A percentile compares a stretch with the other conserved stretches of the same genome.
phyloP scores from a whole-genome alignment of 108 stramenopile genomes.

The Conticribra weissflogii region DNA sequence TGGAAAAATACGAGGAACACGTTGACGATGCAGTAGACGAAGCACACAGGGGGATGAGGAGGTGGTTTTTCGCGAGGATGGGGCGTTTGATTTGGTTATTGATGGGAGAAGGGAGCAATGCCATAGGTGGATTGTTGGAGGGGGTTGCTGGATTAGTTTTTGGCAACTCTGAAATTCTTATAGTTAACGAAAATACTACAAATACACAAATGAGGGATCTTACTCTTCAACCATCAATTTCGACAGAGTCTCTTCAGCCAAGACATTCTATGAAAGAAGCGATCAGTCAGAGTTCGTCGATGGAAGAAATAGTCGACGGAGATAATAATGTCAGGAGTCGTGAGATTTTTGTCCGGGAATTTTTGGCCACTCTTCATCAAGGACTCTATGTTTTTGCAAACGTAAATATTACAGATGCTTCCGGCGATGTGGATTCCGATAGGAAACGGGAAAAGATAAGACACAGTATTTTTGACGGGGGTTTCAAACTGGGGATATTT shows the following conservation, averaged over 20 bases:
- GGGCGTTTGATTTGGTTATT: constrained; percentile 15
- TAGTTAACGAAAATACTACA: not conserved
- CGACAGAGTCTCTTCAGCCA: constrained; percentile 14
- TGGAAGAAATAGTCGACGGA: constrained; percentile 10
- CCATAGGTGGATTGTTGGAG: constrained; percentile 9
- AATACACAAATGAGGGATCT: not conserved
- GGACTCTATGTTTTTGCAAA: constrained; percentile 49
- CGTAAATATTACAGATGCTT: constrained; percentile 11
- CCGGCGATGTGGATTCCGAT: not conserved
- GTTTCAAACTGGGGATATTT: constrained; percentile 41
- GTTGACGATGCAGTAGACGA: constrained; percentile 44
- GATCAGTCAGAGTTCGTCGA: constrained; percentile 20
- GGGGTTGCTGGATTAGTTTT: constrained; percentile 1
- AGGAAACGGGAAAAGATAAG: not conserved
- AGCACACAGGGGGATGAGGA: constrained; percentile 27
- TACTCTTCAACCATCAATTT: constrained; percentile 1
- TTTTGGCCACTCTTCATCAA: constrained; percentile 34
- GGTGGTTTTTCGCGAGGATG: constrained; percentile 22
- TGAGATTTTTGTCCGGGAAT: constrained; percentile 30
- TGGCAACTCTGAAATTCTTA: not conserved
- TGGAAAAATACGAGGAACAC: constrained; percentile 31
- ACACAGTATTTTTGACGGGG: constrained; percentile 8
- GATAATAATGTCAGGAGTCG: not conserved
- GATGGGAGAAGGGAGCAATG: constrained; percentile 40
- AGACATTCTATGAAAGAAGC: constrained; percentile 41